Evolutionary conservation across 1,284 basidiomycete species (phyloP).

Genomic region (Trametes polyzona): DNA sequence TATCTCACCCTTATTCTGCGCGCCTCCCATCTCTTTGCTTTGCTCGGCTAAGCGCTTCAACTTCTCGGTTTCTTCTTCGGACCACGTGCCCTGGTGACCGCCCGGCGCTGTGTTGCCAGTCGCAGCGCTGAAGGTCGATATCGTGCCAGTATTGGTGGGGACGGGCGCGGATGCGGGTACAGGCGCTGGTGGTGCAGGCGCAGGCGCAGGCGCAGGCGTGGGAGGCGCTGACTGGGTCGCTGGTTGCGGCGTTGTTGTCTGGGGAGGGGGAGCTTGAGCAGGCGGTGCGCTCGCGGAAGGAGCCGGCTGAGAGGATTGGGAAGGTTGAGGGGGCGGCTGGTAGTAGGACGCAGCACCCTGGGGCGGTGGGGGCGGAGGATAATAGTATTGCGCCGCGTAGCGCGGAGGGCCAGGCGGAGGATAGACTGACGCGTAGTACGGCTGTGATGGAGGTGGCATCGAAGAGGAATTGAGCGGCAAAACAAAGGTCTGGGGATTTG

Average conservation of each 20-base stretch:
- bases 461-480: constrained; percentile 55
- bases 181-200: constrained; percentile 4
- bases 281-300: constrained; percentile 27
- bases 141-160: constrained; percentile 36
- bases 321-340: constrained; percentile 31
- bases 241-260: constrained; percentile 13
- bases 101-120: constrained; percentile 44
- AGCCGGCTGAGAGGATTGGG: too few species aligned
- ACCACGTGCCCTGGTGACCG: constrained; percentile 73
- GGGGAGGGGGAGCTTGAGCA: constrained; percentile 7
- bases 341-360: constrained; percentile 41
- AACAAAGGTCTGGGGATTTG: constrained; percentile 71
- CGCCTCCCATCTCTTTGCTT: constrained; percentile 47
- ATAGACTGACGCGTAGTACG: constrained; percentile 50
- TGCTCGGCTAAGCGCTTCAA: constrained; percentile 70
- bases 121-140: constrained; percentile 40
- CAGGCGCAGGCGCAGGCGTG: constrained; percentile 1
- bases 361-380: constrained; percentile 45
- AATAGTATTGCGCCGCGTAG: constrained; percentile 64
- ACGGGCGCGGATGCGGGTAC: constrained; percentile 18
- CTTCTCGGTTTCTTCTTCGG: constrained; percentile 71
- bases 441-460: constrained; percentile 37
- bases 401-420: constrained; percentile 38
- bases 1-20: constrained; percentile 54
- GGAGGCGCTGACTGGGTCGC: constrained; percentile 21